These are phyloP conservation scores for Xylaria arbuscula DNA, from an alignment of 2,329 filamentous ascomycete species.

Conservation along the genomic window DNA sequence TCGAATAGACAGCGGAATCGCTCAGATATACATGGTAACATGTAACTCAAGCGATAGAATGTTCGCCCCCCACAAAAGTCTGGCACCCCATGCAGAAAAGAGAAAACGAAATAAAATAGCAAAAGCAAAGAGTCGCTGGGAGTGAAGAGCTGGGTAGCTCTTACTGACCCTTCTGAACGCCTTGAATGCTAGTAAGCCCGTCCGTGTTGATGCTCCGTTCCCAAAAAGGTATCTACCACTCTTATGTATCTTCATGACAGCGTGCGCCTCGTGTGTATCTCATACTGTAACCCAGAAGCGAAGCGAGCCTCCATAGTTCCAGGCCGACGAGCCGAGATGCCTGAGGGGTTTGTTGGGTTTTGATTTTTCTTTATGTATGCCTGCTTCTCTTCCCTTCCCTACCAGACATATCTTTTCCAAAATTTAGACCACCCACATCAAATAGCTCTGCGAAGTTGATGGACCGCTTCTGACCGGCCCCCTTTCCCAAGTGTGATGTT, in stretches of 20 bases:
- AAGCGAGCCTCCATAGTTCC: slow-evolving; percentile 32
- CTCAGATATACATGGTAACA: slow-evolving; percentile 21
- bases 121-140: slow-evolving; percentile 29
- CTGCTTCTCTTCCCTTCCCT: slow-evolving; percentile 62
- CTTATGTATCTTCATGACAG: slow-evolving; percentile 29
- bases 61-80: background rate
- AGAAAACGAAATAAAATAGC: slow-evolving; percentile 7
- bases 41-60: background rate
- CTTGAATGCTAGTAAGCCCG: slow-evolving; percentile 32
- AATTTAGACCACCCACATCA: slow-evolving; percentile 72
- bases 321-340: slow-evolving; percentile 37
- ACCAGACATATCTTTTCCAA: slow-evolving; percentile 70
- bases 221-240: slow-evolving; percentile 34
- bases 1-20: slow-evolving; percentile 5
- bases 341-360: slow-evolving; percentile 14
- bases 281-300: slow-evolving; percentile 30
- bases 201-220: slow-evolving; percentile 33
- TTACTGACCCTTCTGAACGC: slow-evolving; percentile 34
- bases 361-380: slow-evolving; percentile 53
- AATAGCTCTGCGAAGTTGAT: slow-evolving; percentile 81
- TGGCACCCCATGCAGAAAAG: slow-evolving; percentile 14
- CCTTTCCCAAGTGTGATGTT: slow-evolving; percentile 64
- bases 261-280: slow-evolving; percentile 24
- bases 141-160: slow-evolving; percentile 26
- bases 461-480: slow-evolving; percentile 77